Percentiles rank a stretch among this genome's conserved stretches.
Conservation (phyloP, 2,329 filamentous ascomycete species). For the Lizonia empirigonia region DNA sequence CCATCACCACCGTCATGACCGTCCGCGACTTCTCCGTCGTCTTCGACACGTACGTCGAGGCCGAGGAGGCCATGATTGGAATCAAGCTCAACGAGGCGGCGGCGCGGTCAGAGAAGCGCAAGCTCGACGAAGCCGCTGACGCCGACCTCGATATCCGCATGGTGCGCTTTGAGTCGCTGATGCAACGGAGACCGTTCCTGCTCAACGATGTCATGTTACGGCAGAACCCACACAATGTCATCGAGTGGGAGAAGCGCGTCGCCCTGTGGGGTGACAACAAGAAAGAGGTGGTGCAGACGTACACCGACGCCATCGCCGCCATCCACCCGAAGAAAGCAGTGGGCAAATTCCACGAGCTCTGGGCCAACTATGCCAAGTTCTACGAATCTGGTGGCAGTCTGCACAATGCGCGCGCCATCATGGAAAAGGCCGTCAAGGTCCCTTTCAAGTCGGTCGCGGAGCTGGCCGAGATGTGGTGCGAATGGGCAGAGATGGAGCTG, state of each 20-base stretch:
- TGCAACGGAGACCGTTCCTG: constrained; percentile 94
- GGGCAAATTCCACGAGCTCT: constrained; percentile 91
- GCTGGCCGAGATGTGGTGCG: constrained; percentile 97
- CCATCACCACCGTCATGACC: constrained; percentile 97
- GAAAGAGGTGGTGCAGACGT: constrained; percentile 87
- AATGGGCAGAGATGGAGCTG: constrained; percentile 98
- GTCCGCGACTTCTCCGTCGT: constrained; percentile 96
- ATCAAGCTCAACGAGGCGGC: constrained; percentile 89
- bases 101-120: constrained; percentile 75
- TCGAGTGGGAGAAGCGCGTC: constrained; percentile 97
- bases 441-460: constrained; percentile 98
- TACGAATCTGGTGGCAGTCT: constrained; percentile 90
- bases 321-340: constrained; percentile 94
- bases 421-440: constrained; percentile 98
- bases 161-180: constrained; percentile 97
- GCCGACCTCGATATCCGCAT: constrained; percentile 95
- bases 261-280: constrained; percentile 94
- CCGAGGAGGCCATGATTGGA: constrained; percentile 93
- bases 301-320: constrained; percentile 89
- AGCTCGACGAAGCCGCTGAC: constrained; percentile 81
- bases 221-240: constrained; percentile 95
- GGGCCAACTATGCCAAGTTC: constrained; percentile 96
- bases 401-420: constrained; percentile 83
- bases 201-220: constrained; percentile 94
- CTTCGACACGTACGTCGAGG: constrained; percentile 95